phyloP scores from a whole-genome alignment of 139 green algal genomes.

The Chlorella sp. region DNA sequence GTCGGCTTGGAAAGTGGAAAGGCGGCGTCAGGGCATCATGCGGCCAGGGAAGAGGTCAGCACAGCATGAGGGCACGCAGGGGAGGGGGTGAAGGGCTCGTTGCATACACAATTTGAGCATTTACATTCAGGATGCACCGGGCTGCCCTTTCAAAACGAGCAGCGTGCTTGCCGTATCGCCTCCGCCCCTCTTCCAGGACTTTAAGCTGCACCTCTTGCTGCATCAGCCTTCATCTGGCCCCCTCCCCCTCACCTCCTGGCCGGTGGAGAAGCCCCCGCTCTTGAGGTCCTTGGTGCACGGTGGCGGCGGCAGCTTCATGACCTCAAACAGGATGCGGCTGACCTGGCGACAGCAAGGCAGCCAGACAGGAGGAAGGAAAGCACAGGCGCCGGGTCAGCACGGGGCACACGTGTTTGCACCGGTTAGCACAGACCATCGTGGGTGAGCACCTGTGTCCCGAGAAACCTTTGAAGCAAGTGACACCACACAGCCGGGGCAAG shows the following conservation, averaged over 20 bases:
- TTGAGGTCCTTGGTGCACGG: constrained; percentile 47
- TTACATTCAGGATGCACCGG: not conserved
- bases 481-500: too few relatives aligned
- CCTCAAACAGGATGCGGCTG: constrained; percentile 66
- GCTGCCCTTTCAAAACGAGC: not conserved
- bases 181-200: not conserved
- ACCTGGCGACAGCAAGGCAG: not conserved
- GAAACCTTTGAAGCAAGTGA: too few relatives aligned
- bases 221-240: not conserved
- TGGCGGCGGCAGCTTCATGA: constrained; percentile 69
- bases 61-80: too few relatives aligned
- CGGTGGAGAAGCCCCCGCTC: constrained; percentile 50
- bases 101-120: not conserved
- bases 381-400: not conserved
- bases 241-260: constrained; percentile 4
- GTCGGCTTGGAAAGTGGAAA: too few relatives aligned
- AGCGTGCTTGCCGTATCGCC: too few relatives aligned
- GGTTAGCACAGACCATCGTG: too few relatives aligned
- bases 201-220: too few relatives aligned
- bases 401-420: not conserved
- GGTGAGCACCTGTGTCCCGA: too few relatives aligned
- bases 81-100: too few relatives aligned
- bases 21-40: too few relatives aligned
- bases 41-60: too few relatives aligned
- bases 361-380: not conserved